These are phyloP conservation scores for Chlorella sp. DNA, from an alignment of 139 green algal genomes.

Conservation along the genomic window DNA sequence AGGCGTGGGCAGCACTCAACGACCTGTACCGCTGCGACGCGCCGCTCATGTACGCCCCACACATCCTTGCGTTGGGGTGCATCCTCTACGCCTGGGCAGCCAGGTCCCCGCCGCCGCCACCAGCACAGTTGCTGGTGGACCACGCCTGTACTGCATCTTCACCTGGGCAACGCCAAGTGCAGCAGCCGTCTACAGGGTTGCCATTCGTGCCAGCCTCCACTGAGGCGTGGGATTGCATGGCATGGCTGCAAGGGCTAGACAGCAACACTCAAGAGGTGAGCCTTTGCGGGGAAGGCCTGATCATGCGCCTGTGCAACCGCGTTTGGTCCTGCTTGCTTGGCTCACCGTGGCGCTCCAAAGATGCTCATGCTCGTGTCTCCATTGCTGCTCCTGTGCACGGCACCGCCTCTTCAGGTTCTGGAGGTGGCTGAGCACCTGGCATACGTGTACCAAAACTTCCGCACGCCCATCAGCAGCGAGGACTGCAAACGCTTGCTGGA, in stretches of 20 bases:
- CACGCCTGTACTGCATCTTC: not conserved
- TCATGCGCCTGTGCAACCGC: not conserved
- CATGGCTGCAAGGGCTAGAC: not conserved
- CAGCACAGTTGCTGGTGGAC: not conserved
- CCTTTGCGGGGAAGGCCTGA: not conserved
- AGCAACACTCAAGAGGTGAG: not conserved
- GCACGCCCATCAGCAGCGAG: not conserved
- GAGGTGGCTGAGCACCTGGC: not conserved
- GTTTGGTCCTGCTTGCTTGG: not conserved
- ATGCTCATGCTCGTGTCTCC: not conserved
- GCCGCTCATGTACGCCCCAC: not conserved
- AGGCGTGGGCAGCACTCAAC: not conserved
- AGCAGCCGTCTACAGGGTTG: not conserved
- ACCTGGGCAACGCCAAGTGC: not conserved
- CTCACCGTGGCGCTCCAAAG: not conserved
- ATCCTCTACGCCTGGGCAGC: not conserved
- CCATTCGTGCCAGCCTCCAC: not conserved
- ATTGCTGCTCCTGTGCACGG: not conserved
- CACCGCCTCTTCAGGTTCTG: not conserved
- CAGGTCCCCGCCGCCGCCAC: not conserved
- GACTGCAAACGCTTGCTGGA: not conserved
- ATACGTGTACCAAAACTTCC: not conserved
- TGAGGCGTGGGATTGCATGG: not conserved
- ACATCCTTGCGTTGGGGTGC: not conserved
- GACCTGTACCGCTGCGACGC: slow-evolving; percentile 2